Evolutionary conservation across 495 filamentous ascomycete species (phyloP), one percentile per base, ranked within the genome.

Genomic region (Aspergillus egyptiacus): DNA sequence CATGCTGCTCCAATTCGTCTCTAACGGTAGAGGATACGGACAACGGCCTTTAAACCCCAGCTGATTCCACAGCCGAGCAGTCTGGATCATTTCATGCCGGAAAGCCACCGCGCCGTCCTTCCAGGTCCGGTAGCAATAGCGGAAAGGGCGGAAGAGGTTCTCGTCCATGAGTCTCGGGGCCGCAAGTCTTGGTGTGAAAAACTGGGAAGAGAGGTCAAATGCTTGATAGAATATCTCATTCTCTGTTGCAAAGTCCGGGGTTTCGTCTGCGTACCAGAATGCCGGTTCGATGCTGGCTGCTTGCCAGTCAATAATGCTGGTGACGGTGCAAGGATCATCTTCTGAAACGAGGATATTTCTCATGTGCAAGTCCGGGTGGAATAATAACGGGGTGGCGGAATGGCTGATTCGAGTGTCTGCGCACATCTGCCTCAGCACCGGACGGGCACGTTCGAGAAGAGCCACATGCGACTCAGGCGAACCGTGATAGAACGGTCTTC

Each of bases 261-360:
- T 30, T 10, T 67, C 58, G 37, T 68, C 58, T 50, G 63, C 48
- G 54, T 70, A 67, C 58, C 58, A 60, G 43, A 71, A 72, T 2
- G 67, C 57, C 18, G 65, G 70, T 39, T 69, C 63, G 40, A 72
- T 63, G 45, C 60, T 62, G 10, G 60, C 36, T 8, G 66, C 65
- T 51, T 74, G 63, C 69, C 65, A 74, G 46, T 72, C 65, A 36
- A 72, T 66, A 38, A 72, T 61, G 20, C 54, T 54, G 2, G 65
- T 70, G n/a, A 72, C 59, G 10, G 58, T 24, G 20, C 62, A 59
- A 22, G 69, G 68, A 39, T 72, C 61, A 19, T 69, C 57, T 31
- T 66, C 61, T 27, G 67, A 73, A 20, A 74, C 67, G 53, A 67
- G 73, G 36, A 73, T 69, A 36, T 73, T 71, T 38, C 67, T 53